Base-by-base conservation (phyloP, 176 grass and related monocot species). In the Lolium rigidum region DNA sequence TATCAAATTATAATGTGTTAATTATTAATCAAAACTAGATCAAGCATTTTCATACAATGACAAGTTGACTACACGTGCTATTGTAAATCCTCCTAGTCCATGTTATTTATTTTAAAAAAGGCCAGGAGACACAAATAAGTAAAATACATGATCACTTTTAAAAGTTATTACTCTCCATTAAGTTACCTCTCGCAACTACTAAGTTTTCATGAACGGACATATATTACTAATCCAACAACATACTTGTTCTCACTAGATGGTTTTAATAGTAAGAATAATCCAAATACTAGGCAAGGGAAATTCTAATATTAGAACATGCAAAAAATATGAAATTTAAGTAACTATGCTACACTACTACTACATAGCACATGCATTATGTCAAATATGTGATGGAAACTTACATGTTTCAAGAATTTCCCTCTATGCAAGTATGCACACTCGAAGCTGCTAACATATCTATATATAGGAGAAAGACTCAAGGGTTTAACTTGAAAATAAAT, bases 391-490 rank as follows among this genome's bases (percentile, higher is more conserved):
- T 50, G 10, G 60, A 0, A 43, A 9, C 81, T 28, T 59, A 83
- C 81, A 71, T 31, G 35, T 44, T 13, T 7, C 6, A 83, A 47
- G 81, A n/a, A 51, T 4, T 21, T 76, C 17, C 70, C 8, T 76
- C 16, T 1, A 47, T 4, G 7, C 8, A 24, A 50, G 25, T 63
- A 37, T 76, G 13, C 62, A 38, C 4, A 1, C 6, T 17, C 0
- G 2, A 21, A 16, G 22, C 4, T 10, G 73, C 50, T 49, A 84
- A 41, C 39, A 84, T 51, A 24, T 21, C 60, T 76, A 84, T 82
- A 56, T 84, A 84, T 74, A 84, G 50, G 7, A 22, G 56, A 9
- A 51, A 35, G 24, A 7, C 4, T 38, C 10, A 26, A 15, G 16
- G 5, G 3, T 38, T 63, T 22, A 50, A 50, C 6, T 8, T 10